Evolutionary conservation across 129 eudicot species (phyloP), one percentile per base, ranked within the genome.

Genomic region (Helianthus tuberosus): DNA sequence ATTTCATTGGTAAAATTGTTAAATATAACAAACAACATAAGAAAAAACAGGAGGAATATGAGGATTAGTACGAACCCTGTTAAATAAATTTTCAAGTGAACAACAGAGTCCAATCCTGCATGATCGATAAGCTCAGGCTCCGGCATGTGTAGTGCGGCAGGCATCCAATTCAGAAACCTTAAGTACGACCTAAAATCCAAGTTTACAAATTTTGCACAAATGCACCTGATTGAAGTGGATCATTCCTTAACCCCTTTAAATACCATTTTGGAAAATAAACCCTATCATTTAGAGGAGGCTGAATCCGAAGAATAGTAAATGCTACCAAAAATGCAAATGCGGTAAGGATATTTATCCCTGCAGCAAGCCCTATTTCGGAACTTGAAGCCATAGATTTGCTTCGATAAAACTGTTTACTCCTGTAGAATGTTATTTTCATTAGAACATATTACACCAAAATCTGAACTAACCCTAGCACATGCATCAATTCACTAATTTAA

Each of bases 231-330:
- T 82, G 82, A 80, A 76, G 39, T 3, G 98, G 96, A 60, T 89
- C 79, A 72, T 52, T 80, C 62, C 96, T 87, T 74, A 92, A 80
- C 62, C 98, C 90, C 78, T 80, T 89, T 36, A 92, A 76, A 53
- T 92, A 89, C 98, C 98, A 92, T 87, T 92, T 92, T 43, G 98
- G 98, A 49, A 89, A 89, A 77, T 92, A 92, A 9, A 92, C 92
- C 63, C 98, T 75, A 36, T 92, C 98, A 12, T 92, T 92, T 55
- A 92, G 3, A 10, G n/a, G n/a, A n/a, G 98, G 98, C 72, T 92
- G 98, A n/a, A 92, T 81, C 27, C 96, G 85, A 16, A 92, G 87
- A 55, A 92, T 32, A 2, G 96, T 92, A 79, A 92, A 92, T 65
- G 98, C 98, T 39, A 92, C 50, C 48, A 92, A 82, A 72, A 92